These are phyloP conservation scores for Cadophora sp. DNA, from an alignment of 2,329 filamentous ascomycete genomes.

Conservation along the genomic window DNA sequence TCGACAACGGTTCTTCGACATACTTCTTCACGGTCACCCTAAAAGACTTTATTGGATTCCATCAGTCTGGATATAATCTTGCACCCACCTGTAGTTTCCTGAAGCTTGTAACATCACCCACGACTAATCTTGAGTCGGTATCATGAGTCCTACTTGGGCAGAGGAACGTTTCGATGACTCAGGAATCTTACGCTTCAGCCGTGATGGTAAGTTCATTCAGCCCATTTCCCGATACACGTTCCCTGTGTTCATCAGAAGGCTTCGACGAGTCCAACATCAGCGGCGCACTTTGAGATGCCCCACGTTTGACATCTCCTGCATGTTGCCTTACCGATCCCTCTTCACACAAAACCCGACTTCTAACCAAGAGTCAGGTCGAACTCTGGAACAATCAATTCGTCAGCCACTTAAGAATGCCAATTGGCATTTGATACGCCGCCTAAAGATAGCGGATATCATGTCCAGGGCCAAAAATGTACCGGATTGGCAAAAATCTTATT, in stretches of 20 bases:
- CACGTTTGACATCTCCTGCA: no score
- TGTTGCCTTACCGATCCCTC: not conserved
- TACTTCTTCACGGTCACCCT: no score
- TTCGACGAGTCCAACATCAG: not conserved
- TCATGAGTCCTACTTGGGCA: not conserved
- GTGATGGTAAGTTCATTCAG: not conserved
- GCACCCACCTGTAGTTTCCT: no score
- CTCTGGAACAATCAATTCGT: not conserved
- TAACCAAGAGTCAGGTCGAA: not conserved
- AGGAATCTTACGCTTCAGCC: not conserved
- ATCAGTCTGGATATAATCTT: no score
- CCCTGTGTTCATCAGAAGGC: no score
- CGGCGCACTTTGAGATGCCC: not conserved
- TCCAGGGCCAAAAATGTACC: not conserved
- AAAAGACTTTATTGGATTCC: no score
- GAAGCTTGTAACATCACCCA: no score
- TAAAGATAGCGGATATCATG: not conserved
- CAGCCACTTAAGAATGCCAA: not conserved
- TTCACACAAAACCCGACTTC: not conserved
- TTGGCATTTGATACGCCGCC: not conserved
- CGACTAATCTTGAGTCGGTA: not conserved
- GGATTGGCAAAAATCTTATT: not conserved
- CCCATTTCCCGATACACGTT: no score
- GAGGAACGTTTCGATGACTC: not conserved
- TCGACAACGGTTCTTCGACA: no score